These are phyloP conservation scores for Emiliania huxleyi DNA, from an alignment of 78 protist genomes.

Conservation along the genomic window DNA sequence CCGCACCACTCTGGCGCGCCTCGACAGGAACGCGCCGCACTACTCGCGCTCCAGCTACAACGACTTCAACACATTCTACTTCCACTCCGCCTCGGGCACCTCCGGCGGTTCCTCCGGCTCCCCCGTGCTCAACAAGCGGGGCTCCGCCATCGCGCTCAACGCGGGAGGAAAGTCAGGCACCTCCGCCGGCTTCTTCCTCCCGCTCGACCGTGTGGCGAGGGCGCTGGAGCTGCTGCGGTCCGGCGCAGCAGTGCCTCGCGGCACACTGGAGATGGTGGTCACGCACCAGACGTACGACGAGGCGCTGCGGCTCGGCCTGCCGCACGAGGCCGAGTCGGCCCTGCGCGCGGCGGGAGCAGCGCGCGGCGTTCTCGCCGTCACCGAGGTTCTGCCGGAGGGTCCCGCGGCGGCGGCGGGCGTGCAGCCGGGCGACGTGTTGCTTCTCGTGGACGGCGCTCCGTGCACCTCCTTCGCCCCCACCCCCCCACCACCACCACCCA, in stretches of 20 bases:
- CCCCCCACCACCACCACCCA: too few species aligned
- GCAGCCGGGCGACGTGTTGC: not conserved
- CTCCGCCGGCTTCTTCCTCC: conserved; percentile 1
- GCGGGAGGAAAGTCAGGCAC: not conserved
- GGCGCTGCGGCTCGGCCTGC: conserved; percentile 10
- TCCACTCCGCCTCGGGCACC: not conserved
- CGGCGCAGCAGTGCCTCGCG: not conserved
- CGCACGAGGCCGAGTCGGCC: not conserved
- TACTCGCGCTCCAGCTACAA: conserved; percentile 28
- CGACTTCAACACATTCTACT: conserved; percentile 60
- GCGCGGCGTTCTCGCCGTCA: not conserved
- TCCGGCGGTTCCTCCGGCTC: conserved; percentile 16
- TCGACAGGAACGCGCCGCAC: conserved; percentile 55
- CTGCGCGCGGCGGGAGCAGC: not conserved
- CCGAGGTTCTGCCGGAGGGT: not conserved
- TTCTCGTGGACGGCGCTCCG: not conserved
- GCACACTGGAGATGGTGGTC: not conserved
- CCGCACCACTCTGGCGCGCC: conserved; percentile 44
- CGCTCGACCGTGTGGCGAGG: not conserved
- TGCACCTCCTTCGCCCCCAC: too few species aligned
- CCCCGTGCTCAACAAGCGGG: conserved; percentile 10
- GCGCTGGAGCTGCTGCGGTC: not conserved
- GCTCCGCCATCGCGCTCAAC: not conserved
- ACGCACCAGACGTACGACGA: conserved; percentile 5
- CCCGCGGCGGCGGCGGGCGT: not conserved